phyloP scores from a whole-genome alignment of 768 basidiomycete genomes.

The Boletus barrowsii region DNA sequence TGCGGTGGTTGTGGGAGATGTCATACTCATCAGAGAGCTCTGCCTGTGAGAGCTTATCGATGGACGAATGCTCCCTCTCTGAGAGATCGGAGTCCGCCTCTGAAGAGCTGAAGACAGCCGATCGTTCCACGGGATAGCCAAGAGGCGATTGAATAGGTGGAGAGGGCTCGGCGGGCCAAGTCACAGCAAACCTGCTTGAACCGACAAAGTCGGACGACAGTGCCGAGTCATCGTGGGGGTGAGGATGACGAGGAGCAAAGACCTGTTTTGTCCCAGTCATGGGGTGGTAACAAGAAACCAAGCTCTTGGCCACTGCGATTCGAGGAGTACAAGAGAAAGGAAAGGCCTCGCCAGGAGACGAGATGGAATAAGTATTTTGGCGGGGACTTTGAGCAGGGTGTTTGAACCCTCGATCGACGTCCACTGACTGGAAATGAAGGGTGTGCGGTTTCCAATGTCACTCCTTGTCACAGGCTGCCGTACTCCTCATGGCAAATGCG shows the following conservation, averaged over 20 bases:
- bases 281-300: slow-evolving; percentile 13
- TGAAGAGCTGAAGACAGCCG: slow-evolving; percentile 44
- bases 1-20: slow-evolving; percentile 22
- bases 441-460: slow-evolving; percentile 18
- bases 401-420: slow-evolving; percentile 29
- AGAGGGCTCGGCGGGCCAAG: slow-evolving; percentile 50
- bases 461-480: slow-evolving; percentile 27
- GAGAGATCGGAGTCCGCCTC: slow-evolving; percentile 51
- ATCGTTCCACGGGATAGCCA: slow-evolving; percentile 34
- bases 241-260: slow-evolving; percentile 53
- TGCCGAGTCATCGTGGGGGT: slow-evolving; percentile 40
- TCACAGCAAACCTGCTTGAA: slow-evolving; percentile 58
- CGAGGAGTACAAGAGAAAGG: slow-evolving; percentile 7
- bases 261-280: slow-evolving; percentile 32
- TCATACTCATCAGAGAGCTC: slow-evolving; percentile 34
- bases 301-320: slow-evolving; percentile 15
- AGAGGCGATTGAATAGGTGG: slow-evolving; percentile 37
- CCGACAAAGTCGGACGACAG: slow-evolving; percentile 43
- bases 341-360: slow-evolving; percentile 29
- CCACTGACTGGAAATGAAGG: slow-evolving; percentile 21
- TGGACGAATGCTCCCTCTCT: slow-evolving; percentile 39
- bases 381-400: slow-evolving; percentile 11
- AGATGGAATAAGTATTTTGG: slow-evolving; percentile 14
- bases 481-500: slow-evolving; percentile 26
- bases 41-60: slow-evolving; percentile 30